Base-by-base conservation (phyloP, 495 filamentous ascomycete genomes). In the Arthonia radiata region DNA sequence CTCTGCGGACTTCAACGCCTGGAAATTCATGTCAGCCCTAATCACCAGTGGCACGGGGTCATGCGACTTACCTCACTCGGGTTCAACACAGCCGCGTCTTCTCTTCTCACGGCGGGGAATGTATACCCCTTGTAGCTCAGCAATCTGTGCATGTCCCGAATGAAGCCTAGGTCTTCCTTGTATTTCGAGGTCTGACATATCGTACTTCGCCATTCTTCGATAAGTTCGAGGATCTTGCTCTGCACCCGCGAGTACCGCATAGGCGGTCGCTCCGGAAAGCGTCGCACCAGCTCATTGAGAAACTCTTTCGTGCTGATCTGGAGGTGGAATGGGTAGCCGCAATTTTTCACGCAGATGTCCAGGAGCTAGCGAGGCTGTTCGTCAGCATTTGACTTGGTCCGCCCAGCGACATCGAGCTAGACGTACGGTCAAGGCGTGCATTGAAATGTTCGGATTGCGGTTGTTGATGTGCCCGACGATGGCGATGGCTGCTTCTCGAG, bases 241-340 rank as follows among this genome's bases (percentile, higher is more conserved):
- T 97, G 86, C 25, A 91, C 79, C 36, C 80, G 60, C 21, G 74
- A 73, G 26, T 82, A 63, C 28, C 86, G 70, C 33, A 82, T 57
- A 7, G 83, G 77, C 24, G 86, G 86, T 17, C 83, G 64, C 50
- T 97, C 86, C 31, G 86, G 86, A 43, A 97, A 97, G 28, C 83
- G 63, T 31, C 86, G 71, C 15, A 97, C 86, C 35, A 97, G 71
- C 59, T 97, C 86, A 56, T 94, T 97, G 31, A 97, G 64, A 41
- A 97, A 94, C 39, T 97, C 86, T 47, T 97, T 97, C 31, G 86
- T 94, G 46, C 73, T 78, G 47, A 97, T 93, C 52, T 97, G 86
- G 21, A 97, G 69, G 34, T 97, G 86, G 49, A 97, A 97, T 11
- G 89, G 80, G 50, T 97, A 97, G 39, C 86, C 86, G 66, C 86